Conservation (phyloP, 768 basidiomycete genomes). For the Gloeophyllum trabeum region DNA sequence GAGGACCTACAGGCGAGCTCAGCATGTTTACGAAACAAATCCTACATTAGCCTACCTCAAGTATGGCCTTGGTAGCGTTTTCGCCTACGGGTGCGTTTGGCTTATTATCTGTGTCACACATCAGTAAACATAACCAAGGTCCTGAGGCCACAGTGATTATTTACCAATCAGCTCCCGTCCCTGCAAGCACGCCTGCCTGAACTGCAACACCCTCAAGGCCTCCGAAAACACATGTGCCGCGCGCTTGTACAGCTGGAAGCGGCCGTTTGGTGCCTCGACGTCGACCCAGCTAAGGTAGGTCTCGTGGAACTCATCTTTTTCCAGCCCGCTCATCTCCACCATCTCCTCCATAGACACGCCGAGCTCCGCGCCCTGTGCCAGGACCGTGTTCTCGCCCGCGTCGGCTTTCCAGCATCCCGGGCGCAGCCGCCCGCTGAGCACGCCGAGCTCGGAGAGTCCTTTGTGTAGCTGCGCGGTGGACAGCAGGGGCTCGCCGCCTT, state of each 20-base stretch:
- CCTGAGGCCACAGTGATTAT: no score
- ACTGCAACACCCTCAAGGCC: constrained; percentile 69
- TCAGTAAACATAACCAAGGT: no score
- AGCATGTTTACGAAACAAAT: no score
- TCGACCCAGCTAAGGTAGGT: constrained; percentile 74
- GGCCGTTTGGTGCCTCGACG: constrained; percentile 31
- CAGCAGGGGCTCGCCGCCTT: constrained; percentile 30
- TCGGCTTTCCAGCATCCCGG: constrained; percentile 20
- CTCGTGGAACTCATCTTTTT: constrained; percentile 41
- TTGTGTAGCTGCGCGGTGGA: constrained; percentile 31
- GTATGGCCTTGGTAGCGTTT: no score
- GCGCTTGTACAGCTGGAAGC: constrained; percentile 78
- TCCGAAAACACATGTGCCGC: constrained; percentile 76
- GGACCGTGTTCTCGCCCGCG: no score
- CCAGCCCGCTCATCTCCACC: constrained; percentile 52
- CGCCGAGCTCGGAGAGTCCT: constrained; percentile 34
- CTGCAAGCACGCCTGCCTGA: constrained; percentile 53
- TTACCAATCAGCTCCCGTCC: constrained; percentile 11
- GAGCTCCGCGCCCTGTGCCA: no score
- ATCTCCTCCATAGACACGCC: constrained; percentile 71
- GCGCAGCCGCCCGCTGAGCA: constrained; percentile 41
- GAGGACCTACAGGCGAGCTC: no score
- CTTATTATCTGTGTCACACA: no score
- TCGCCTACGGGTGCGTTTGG: no score
- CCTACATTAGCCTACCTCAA: no score